Evolutionary conservation across 2,329 filamentous ascomycete genomes (phyloP).

Genomic region (Trichophyton benhamiae): DNA sequence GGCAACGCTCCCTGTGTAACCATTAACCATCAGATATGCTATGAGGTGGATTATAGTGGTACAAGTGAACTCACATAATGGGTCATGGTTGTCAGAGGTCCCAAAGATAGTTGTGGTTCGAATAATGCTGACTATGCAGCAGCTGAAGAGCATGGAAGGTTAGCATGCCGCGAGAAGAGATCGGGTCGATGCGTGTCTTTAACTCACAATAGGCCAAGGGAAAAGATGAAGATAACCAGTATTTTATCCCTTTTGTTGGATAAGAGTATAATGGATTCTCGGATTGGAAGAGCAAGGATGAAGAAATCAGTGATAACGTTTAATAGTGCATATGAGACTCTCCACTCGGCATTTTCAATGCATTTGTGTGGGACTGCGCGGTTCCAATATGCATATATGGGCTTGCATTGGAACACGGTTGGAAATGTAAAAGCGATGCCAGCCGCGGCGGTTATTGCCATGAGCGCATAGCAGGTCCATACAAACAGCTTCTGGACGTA

Average conservation of each 20-base stretch:
- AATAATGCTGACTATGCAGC: constrained; percentile 18
- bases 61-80: constrained; percentile 7
- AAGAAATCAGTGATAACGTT: constrained; percentile 20
- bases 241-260: constrained; percentile 14
- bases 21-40: constrained; percentile 1
- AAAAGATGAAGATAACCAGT: constrained; percentile 16
- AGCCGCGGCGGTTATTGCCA: constrained; percentile 9
- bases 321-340: constrained; percentile 17
- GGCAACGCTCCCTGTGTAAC: constrained; percentile 18
- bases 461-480: constrained; percentile 8
- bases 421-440: constrained; percentile 15
- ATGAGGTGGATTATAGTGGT: neutral
- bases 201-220: constrained; percentile 17
- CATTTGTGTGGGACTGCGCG: constrained; percentile 16
- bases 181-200: neutral
- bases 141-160: constrained; percentile 1
- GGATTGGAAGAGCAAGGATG: constrained; percentile 18
- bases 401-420: constrained; percentile 18
- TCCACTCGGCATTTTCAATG: constrained; percentile 14
- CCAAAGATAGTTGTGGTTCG: constrained; percentile 22
- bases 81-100: constrained; percentile 10
- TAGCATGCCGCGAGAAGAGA: neutral
- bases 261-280: constrained; percentile 14
- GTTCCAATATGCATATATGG: constrained; percentile 17
- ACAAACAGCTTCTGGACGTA: constrained; percentile 7